These are phyloP conservation scores for Porogramme epimiltina DNA, from an alignment of 1,284 basidiomycete genomes.

Conservation along the genomic window DNA sequence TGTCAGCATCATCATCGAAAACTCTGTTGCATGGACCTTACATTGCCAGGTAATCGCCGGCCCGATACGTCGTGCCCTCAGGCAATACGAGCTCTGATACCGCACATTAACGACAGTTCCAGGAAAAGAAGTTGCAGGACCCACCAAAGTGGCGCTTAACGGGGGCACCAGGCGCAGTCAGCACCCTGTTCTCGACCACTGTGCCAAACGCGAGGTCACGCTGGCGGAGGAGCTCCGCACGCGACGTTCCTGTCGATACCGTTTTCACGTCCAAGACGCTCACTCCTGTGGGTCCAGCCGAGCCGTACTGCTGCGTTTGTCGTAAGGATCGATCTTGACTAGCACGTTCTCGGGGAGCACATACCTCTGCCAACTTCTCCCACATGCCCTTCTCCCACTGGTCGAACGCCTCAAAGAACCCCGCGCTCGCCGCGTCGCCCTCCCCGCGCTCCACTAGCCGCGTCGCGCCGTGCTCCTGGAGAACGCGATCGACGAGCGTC, in stretches of 20 bases:
- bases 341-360: neutral
- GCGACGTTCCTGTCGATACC: conserved; percentile 36
- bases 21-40: conserved; percentile 16
- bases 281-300: conserved; percentile 10
- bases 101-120: neutral
- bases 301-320: conserved; percentile 31
- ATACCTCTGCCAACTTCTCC: conserved; percentile 38
- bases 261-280: conserved; percentile 33
- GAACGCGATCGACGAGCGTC: conserved; percentile 40
- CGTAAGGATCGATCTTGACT: too few species aligned
- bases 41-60: conserved; percentile 52
- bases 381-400: conserved; percentile 45
- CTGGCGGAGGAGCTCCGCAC: conserved; percentile 42
- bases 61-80: conserved; percentile 36
- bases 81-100: conserved; percentile 40
- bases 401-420: conserved; percentile 50
- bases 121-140: neutral
- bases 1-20: neutral
- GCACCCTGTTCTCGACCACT: conserved; percentile 40
- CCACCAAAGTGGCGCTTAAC: conserved; percentile 43
- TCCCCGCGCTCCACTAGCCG: conserved; percentile 43
- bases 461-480: conserved; percentile 40
- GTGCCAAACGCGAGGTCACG: conserved; percentile 41
- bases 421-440: conserved; percentile 44
- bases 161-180: conserved; percentile 41